Conservation (phyloP, 129 eudicot genomes). For the Artemisia argyi region DNA sequence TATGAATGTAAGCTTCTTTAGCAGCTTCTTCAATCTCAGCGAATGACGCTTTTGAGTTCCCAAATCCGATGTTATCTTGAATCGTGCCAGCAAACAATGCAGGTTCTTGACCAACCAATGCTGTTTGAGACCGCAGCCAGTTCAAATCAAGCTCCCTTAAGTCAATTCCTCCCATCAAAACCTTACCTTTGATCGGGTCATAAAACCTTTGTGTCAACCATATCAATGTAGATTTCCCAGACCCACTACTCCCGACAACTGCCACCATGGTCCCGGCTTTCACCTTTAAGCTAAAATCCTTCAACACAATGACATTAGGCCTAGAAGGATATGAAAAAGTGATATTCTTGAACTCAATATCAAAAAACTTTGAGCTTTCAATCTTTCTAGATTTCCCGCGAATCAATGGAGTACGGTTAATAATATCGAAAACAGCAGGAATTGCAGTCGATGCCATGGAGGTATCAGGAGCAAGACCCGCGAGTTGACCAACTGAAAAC, state of each 20-base stretch:
- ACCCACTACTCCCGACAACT: constrained; percentile 81
- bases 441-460: constrained; percentile 60
- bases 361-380: constrained; percentile 48
- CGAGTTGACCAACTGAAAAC: constrained; percentile 80
- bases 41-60: constrained; percentile 73
- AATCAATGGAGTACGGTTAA: constrained; percentile 57
- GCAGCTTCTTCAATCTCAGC: constrained; percentile 87
- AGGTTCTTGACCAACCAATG: constrained; percentile 88
- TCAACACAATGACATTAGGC: constrained; percentile 60
- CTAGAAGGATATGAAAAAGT: constrained; percentile 74
- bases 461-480: constrained; percentile 92
- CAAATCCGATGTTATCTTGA: constrained; percentile 70
- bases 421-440: constrained; percentile 52
- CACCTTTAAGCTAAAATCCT: constrained; percentile 63
- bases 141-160: constrained; percentile 68
- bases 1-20: constrained; percentile 78
- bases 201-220: constrained; percentile 84
- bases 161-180: constrained; percentile 63
- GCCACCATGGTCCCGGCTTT: constrained; percentile 81
- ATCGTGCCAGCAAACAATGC: constrained; percentile 80
- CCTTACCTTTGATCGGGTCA: constrained; percentile 71
- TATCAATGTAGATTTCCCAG: constrained; percentile 77
- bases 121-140: constrained; percentile 75
- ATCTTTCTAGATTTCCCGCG: constrained; percentile 51
- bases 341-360: constrained; percentile 64